Evolutionary conservation across 1,284 basidiomycete species (phyloP), one percentile per base, ranked within the genome.

Genomic region (Jaminaea rosea): DNA sequence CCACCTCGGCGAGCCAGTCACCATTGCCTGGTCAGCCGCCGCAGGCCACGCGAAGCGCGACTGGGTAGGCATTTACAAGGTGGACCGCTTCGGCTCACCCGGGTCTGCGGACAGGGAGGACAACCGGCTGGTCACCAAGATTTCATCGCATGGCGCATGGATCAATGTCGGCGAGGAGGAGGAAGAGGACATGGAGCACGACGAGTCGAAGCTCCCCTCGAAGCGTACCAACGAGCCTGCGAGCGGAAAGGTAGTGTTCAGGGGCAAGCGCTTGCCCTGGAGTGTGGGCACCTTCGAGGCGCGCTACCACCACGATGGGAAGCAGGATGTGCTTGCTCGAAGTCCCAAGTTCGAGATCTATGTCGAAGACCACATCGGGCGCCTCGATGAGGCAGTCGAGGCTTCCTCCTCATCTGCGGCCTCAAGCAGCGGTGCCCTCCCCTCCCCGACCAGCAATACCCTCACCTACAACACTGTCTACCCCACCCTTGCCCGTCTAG

Each of bases 91-190:
- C 32, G 60, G 60, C 26, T 55, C 50, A 11, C 19, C 47, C 11
- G 56, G 53, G 1, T 19, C 54, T 5, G 56, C 46, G 5, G 55
- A 48, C 36, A 31, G 24, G 15, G 52, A 65, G 11, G 60, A 60
- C 24, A 28, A 47, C 6, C 24, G 50, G 24, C 49, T 59, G 19
- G 60, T 72, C 1, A 98, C 94, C 3, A 83, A 84, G 55, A 85
- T 86, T n/a, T 84, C 85, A 3, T 88, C 86, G 2, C 78, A 86
- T 62, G 92, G 93, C 29, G 84, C 87, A 79, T 98, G 94, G 94
- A 79, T 87, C 13, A 89, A 90, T 15, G 85, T 97, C 15, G 85
- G 88, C 55, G 82, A 85, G 58, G 86, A 91, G 58, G 92, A 94
- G 87, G 84, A 92, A 50, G 93, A 90, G 1, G 85, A 94, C 50